Evolutionary conservation across 2,329 filamentous ascomycete genomes (phyloP).

Genomic region (Bisporella sp.): DNA sequence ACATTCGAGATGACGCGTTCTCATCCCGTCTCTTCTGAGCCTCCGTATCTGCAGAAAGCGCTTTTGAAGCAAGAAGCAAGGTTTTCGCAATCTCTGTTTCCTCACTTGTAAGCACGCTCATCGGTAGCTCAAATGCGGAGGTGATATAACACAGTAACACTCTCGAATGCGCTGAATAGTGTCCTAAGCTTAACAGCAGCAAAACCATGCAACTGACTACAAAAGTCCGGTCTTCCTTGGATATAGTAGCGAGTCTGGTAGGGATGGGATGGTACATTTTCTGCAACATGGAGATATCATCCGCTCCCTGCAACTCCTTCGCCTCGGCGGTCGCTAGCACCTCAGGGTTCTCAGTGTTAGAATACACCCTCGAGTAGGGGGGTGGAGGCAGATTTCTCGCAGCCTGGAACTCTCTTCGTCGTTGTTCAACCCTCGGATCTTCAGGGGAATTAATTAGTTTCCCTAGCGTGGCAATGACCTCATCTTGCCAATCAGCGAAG

Average conservation of each 20-base stretch:
- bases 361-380: slow-evolving; percentile 10
- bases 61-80: slow-evolving; percentile 58
- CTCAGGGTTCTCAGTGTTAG: slow-evolving; percentile 13
- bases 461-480: slow-evolving; percentile 62
- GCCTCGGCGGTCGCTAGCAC: slow-evolving; percentile 20
- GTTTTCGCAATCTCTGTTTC: slow-evolving; percentile 72
- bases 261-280: slow-evolving; percentile 46
- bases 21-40: slow-evolving; percentile 39
- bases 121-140: slow-evolving; percentile 57
- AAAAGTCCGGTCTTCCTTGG: slow-evolving; percentile 51
- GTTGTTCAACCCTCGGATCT: slow-evolving; percentile 39
- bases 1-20: slow-evolving; percentile 62
- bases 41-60: slow-evolving; percentile 58
- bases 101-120: slow-evolving; percentile 56
- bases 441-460: slow-evolving; percentile 52
- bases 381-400: slow-evolving; percentile 17
- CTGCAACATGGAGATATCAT: slow-evolving; percentile 40
- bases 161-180: slow-evolving; percentile 69
- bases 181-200: slow-evolving; percentile 62
- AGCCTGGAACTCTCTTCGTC: slow-evolving; percentile 30
- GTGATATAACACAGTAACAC: slow-evolving; percentile 61
- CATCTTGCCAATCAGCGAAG: slow-evolving; percentile 71
- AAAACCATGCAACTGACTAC: slow-evolving; percentile 65
- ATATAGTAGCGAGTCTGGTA: slow-evolving; percentile 48
- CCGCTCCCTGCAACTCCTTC: slow-evolving; percentile 25